Percentiles rank a stretch among this genome's conserved stretches.
Evolutionary conservation across 208 protist genomes (phyloP).

Genomic region (Leishmania turanica): DNA sequence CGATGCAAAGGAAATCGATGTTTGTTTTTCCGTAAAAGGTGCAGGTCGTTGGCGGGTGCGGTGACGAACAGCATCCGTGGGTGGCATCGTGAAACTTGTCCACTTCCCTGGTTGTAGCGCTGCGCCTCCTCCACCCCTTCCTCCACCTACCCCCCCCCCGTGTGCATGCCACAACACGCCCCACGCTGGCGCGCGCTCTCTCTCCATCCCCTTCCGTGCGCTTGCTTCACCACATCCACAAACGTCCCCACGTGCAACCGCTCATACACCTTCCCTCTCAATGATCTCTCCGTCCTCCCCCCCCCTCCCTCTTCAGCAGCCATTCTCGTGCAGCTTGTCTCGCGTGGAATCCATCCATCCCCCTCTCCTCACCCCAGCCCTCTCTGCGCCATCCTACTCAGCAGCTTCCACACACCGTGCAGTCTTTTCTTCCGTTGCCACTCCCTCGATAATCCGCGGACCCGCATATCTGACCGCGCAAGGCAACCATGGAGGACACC

Average conservation of each 20-base stretch:
- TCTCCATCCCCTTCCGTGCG: not conserved
- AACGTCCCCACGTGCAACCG: not conserved
- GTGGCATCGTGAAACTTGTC: not conserved
- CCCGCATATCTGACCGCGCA: too few relatives aligned
- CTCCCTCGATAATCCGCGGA: slow-evolving; percentile 6
- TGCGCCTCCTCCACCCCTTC: not conserved
- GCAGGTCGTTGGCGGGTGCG: not conserved
- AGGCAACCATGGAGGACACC: slow-evolving; percentile 26
- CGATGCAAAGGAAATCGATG: too few relatives aligned
- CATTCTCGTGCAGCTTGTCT: not conserved
- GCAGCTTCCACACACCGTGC: not conserved
- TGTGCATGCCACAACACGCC: not conserved
- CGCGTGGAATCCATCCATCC: not conserved
- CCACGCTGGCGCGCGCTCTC: too few relatives aligned
- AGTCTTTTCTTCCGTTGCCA: slow-evolving; percentile 9
- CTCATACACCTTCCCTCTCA: not conserved
- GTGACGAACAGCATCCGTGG: not conserved
- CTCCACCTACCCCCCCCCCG: not conserved
- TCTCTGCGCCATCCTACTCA: not conserved
- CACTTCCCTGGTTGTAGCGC: not conserved
- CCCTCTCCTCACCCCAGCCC: not conserved
- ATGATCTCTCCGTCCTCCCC: slow-evolving; percentile 12
- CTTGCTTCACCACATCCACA: not conserved
- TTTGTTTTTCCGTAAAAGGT: not conserved
- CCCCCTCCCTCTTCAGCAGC: not conserved